Base-by-base conservation (phyloP, 306 rosid genomes). In the Rosa lucieae region DNA sequence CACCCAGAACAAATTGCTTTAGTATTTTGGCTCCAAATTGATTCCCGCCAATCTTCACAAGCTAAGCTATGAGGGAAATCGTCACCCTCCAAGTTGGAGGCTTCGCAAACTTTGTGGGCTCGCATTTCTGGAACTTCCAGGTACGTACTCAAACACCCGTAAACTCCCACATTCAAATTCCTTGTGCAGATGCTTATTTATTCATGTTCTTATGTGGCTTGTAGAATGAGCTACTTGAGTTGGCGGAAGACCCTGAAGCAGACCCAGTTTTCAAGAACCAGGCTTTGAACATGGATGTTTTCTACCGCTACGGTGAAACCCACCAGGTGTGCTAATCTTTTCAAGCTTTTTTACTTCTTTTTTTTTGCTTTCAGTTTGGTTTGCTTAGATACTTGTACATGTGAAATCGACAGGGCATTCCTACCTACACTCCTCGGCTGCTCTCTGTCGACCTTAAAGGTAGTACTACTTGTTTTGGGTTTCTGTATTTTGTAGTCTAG, bases 81-180 rank as follows among this genome's bases (percentile, higher is more conserved):
- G 91, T 94, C 26, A 92, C 95, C 18, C 59, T 94, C 56, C 97
- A 94, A 90, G 88, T 91, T 59, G 97, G 99, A 66, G 88, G 90
- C 77, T 94, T 82, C 77, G 97, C 97, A 5, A 91, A 94, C 79
- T 94, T 85, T 52, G 83, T 92, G 56, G 99, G 97, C 56, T 91
- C 99, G 70, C 99, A 94, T 84, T 94, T 92, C 84, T 94, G 97
- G 99, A 94, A 94, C 88, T 91, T 94, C 84, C 99, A 91, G 97
- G 97, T 92, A 23, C 55, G 18, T 62, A 10, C 59, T 46, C 71
- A 61, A 23, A 61, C 10, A 18, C 72, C 61, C 79, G 17, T 65
- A 2, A 76, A 62, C 37, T 4, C 42, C 39, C 21, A 43, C 49
- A 21, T 70, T 56, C 20, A 21, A 10, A 37, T 32, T 77, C 40